These are phyloP conservation scores for Rubia tinctorum DNA, from an alignment of 305 asterid genomes.

Conservation along the genomic window DNA sequence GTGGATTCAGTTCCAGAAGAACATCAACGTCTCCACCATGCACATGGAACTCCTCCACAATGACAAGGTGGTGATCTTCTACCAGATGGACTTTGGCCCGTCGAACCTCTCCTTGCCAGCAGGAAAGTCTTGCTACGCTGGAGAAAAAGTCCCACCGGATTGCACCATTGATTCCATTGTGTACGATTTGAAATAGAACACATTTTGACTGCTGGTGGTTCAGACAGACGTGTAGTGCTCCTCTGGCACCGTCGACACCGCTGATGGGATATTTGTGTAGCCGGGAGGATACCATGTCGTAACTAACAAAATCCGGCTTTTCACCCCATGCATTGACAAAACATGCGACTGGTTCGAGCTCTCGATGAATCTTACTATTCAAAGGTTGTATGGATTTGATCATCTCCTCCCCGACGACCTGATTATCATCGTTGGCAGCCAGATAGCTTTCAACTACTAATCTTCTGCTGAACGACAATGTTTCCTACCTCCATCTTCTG, in stretches of 20 bases:
- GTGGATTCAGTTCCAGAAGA: constrained; percentile 52
- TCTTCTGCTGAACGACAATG: constrained; percentile 22
- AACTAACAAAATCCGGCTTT: constrained; percentile 51
- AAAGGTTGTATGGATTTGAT: constrained; percentile 71
- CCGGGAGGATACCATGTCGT: constrained; percentile 80
- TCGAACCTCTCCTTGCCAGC: constrained; percentile 70
- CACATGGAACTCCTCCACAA: constrained; percentile 91
- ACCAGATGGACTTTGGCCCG: constrained; percentile 77
- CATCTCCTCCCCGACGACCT: constrained; percentile 76
- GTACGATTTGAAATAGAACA: constrained; percentile 57
- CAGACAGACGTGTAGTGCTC: constrained; percentile 95
- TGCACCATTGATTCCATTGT: constrained; percentile 79
- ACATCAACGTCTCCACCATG: constrained; percentile 86
- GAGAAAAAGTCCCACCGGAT: constrained; percentile 37
- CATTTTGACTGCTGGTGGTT: constrained; percentile 65
- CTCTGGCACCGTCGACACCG: constrained; percentile 60
- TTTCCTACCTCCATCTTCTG: constrained; percentile 41
- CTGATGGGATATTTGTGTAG: constrained; percentile 63
- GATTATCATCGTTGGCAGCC: constrained; percentile 68
- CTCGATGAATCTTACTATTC: constrained; percentile 30
- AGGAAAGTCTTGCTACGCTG: constrained; percentile 49
- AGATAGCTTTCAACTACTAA: constrained; percentile 67
- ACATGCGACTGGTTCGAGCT: constrained; percentile 82
- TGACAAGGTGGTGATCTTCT: constrained; percentile 74
- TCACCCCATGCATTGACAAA: constrained; percentile 46